Conservation (phyloP, 495 filamentous ascomycete species). For the Neurospora sp. region DNA sequence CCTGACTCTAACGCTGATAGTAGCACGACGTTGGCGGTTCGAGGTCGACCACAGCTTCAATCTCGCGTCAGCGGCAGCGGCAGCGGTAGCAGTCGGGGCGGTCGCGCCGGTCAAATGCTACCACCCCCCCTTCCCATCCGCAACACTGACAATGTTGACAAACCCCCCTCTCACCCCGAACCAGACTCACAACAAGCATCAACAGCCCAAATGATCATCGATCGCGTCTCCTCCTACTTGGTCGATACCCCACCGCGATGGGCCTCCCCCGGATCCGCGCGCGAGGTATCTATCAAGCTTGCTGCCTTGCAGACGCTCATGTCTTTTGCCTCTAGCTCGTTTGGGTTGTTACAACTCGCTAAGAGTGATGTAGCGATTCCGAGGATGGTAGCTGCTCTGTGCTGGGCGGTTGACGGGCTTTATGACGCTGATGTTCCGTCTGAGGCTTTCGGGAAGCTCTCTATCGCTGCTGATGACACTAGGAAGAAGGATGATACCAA, state of each 20-base stretch:
- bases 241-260: slow-evolving; percentile 25
- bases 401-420: slow-evolving; percentile 32
- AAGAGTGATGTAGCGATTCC: slow-evolving; percentile 30
- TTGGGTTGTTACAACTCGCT: slow-evolving; percentile 30
- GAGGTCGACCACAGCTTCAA: not conserved
- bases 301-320: slow-evolving; percentile 27
- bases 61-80: not conserved
- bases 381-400: slow-evolving; percentile 28
- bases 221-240: slow-evolving; percentile 31
- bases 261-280: slow-evolving; percentile 21
- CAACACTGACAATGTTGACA: not conserved
- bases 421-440: slow-evolving; percentile 31
- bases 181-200: not conserved
- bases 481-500: not conserved
- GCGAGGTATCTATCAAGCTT: slow-evolving; percentile 20
- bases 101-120: not conserved
- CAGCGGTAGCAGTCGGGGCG: not conserved
- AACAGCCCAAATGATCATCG: slow-evolving; percentile 25
- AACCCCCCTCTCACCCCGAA: not conserved
- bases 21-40: slow-evolving; percentile 12
- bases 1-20: slow-evolving; percentile 5
- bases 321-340: slow-evolving; percentile 26
- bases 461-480: not conserved
- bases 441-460: not conserved
- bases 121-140: not conserved